Conservation (phyloP, 352 stramenopile genomes). For the Aphanomyces astaci region DNA sequence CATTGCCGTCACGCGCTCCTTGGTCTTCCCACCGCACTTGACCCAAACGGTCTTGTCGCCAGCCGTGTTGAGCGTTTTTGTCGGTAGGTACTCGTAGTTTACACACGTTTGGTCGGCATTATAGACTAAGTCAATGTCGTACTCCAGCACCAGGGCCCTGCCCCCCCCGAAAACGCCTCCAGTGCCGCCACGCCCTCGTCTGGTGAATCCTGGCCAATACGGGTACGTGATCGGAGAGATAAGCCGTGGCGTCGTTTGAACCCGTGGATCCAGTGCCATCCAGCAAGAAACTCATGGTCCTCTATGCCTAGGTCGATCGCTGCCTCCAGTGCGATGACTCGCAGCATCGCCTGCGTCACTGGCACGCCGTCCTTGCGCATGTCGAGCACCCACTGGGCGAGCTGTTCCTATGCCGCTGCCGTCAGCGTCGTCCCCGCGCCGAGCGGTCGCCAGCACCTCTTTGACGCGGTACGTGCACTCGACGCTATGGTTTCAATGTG, state of each 20-base stretch:
- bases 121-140: slow-evolving; percentile 17
- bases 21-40: too few species aligned
- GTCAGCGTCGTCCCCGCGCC: slow-evolving; percentile 22
- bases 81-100: too few species aligned
- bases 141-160: slow-evolving; percentile 7
- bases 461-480: neutral
- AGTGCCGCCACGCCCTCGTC: neutral
- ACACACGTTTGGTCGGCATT: too few species aligned
- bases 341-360: too few species aligned
- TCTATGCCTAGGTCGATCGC: slow-evolving; percentile 1
- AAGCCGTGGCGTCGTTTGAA: slow-evolving; percentile 26
- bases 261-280: slow-evolving; percentile 3
- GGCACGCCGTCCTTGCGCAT: slow-evolving; percentile 22
- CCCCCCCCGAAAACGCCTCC: neutral
- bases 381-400: slow-evolving; percentile 27
- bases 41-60: too few species aligned
- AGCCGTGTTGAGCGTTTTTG: too few species aligned
- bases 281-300: neutral
- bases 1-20: too few species aligned
- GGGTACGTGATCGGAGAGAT: slow-evolving; percentile 6
- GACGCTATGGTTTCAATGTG: neutral
- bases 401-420: slow-evolving; percentile 15
- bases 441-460: neutral
- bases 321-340: slow-evolving; percentile 20
- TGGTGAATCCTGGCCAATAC: slow-evolving; percentile 13